Percentiles rank a stretch among this genome's conserved stretches.
Conservation (phyloP, 73 alveolate genomes). For the Stentor coeruleus region DNA sequence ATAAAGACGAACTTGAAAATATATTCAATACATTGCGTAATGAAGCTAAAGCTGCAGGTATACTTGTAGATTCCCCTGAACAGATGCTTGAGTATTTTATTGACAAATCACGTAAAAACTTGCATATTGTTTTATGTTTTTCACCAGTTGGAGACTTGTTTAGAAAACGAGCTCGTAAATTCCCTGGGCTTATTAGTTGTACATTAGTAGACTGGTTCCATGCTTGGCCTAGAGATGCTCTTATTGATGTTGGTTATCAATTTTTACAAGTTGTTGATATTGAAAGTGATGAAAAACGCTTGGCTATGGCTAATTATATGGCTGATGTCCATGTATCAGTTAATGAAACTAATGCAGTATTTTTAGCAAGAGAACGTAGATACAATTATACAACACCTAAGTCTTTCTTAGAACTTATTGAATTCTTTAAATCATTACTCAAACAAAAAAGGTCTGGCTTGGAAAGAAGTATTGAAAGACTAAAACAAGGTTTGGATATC, state of each 20-base stretch:
- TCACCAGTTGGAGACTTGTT: slow-evolving; percentile 99
- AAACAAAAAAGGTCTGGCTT: slow-evolving; percentile 91
- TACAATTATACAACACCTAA: slow-evolving; percentile 99
- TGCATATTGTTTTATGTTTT: slow-evolving; percentile 92
- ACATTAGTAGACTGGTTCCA: slow-evolving; percentile 99
- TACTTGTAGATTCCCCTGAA: slow-evolving; percentile 45
- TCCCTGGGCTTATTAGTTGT: slow-evolving; percentile 99
- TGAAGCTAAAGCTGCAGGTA: slow-evolving; percentile 93
- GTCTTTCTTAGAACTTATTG: slow-evolving; percentile 97
- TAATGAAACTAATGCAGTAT: slow-evolving; percentile 90
- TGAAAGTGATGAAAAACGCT: slow-evolving; percentile 68
- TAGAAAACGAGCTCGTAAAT: slow-evolving; percentile 99
- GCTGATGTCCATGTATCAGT: slow-evolving; percentile 97
- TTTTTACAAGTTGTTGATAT: slow-evolving; percentile 73
- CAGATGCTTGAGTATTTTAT: slow-evolving; percentile 67
- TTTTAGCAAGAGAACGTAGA: slow-evolving; percentile 86
- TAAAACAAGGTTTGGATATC: slow-evolving; percentile 94
- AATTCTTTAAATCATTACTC: slow-evolving; percentile 93
- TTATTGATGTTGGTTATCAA: slow-evolving; percentile 95
- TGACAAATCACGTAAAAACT: slow-evolving; percentile 77
- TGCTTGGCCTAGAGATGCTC: slow-evolving; percentile 99
- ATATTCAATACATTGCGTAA: slow-evolving; percentile 84
- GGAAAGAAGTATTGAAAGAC: slow-evolving; percentile 83
- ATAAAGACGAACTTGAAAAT: slow-evolving; percentile 95
- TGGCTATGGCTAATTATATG: slow-evolving; percentile 63